phyloP scores from a whole-genome alignment of 495 filamentous ascomycete genomes.

The Cryomyces minteri region DNA sequence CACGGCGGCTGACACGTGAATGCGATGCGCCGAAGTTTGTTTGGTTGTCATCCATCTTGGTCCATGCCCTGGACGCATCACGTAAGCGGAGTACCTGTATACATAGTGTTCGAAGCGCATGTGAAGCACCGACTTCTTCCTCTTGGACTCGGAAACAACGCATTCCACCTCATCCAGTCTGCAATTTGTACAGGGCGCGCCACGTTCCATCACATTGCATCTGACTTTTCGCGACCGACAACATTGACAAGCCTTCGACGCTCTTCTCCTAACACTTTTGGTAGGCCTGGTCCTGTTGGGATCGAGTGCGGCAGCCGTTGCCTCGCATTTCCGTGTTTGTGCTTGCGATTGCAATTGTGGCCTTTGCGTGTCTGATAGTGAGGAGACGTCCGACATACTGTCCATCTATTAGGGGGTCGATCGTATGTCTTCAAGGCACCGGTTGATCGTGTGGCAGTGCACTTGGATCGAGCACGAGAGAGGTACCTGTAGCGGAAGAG shows the following conservation, averaged over 20 bases:
- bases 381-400: conserved; percentile 3
- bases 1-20: conserved; percentile 4
- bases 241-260: conserved; percentile 72
- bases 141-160: conserved; percentile 74
- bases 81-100: background rate
- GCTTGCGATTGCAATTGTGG: background rate
- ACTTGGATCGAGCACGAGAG: background rate
- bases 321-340: conserved; percentile 20
- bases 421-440: background rate
- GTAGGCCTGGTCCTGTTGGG: conserved; percentile 25
- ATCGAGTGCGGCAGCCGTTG: conserved; percentile 18
- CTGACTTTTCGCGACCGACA: conserved; percentile 82
- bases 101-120: background rate
- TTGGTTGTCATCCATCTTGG: conserved; percentile 1
- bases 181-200: conserved; percentile 78
- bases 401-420: background rate
- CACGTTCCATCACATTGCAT: conserved; percentile 79
- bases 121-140: conserved; percentile 51
- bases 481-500: background rate
- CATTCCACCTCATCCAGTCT: conserved; percentile 75
- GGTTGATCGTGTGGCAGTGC: background rate
- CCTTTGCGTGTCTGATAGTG: conserved; percentile 10
- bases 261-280: conserved; percentile 51
- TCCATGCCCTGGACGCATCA: background rate
- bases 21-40: conserved; percentile 2